Percentiles rank a stretch among this genome's conserved stretches.
phyloP scores from a whole-genome alignment of 768 basidiomycete genomes.

The Favolaschia claudopus region DNA sequence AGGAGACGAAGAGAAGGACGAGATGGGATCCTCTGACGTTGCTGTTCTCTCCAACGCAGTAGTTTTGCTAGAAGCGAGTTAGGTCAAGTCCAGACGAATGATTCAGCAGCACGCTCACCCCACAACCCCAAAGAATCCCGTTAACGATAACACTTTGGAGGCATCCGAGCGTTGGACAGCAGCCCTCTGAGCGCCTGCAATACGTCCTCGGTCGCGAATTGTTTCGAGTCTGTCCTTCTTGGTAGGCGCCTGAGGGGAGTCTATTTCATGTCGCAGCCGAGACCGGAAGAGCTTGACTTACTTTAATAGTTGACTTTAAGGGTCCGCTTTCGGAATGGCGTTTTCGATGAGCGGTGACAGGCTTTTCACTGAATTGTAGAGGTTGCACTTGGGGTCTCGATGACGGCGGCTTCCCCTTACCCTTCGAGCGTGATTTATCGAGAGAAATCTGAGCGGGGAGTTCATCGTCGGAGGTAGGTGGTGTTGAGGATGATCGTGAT shows the following conservation, averaged over 20 bases:
- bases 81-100: background rate
- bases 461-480: conserved; percentile 22
- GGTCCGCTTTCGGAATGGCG: conserved; percentile 7
- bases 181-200: conserved; percentile 13
- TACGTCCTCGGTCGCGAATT: conserved; percentile 20
- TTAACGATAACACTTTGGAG: background rate
- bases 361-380: conserved; percentile 12
- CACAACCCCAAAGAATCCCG: background rate
- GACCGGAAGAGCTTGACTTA: background rate
- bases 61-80: too few relatives aligned
- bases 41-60: background rate
- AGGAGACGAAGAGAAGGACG: conserved; percentile 19
- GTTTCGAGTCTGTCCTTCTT: conserved; percentile 27
- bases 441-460: conserved; percentile 5
- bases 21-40: conserved; percentile 9
- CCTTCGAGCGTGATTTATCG: conserved; percentile 7
- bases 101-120: background rate
- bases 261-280: background rate
- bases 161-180: conserved; percentile 10
- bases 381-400: conserved; percentile 19
- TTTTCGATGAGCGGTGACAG: conserved; percentile 4
- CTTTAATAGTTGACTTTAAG: conserved; percentile 16
- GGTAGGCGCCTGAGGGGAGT: conserved; percentile 20
- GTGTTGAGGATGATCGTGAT: conserved; percentile 18
- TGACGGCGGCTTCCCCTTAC: conserved; percentile 11